phyloP scores from a whole-genome alignment of 768 basidiomycete genomes.

The Mycena maculata region DNA sequence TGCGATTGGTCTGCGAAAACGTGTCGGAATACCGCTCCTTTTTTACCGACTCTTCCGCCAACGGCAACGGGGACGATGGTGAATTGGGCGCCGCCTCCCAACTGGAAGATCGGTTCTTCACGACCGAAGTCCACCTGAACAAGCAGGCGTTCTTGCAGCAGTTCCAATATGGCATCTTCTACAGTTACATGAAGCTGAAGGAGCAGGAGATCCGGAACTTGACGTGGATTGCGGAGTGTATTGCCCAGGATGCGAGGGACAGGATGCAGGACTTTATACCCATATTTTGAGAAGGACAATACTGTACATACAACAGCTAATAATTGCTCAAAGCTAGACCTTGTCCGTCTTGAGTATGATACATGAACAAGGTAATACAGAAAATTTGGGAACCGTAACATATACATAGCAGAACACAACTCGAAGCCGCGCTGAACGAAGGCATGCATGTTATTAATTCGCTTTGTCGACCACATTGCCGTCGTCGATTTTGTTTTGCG shows the following conservation, averaged over 20 bases:
- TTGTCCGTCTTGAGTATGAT: not conserved
- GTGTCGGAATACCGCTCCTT: conserved; percentile 92
- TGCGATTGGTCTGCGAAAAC: conserved; percentile 86
- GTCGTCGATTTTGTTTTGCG: not conserved
- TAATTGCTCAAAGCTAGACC: not conserved
- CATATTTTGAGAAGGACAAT: conserved; percentile 68
- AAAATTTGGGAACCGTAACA: too few species aligned
- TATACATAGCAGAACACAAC: not conserved
- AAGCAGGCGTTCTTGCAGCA: conserved; percentile 95
- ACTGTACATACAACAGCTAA: conserved; percentile 27
- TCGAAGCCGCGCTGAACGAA: not conserved
- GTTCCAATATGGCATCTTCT: conserved; percentile 95
- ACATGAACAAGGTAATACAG: too few species aligned
- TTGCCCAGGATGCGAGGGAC: conserved; percentile 95
- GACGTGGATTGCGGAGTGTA: conserved; percentile 98
- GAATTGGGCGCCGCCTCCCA: conserved; percentile 66
- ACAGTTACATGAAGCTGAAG: conserved; percentile 91
- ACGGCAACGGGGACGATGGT: conserved; percentile 47
- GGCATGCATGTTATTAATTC: not conserved
- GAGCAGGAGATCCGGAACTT: conserved; percentile 91
- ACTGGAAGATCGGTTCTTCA: conserved; percentile 96
- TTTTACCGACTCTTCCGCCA: conserved; percentile 70
- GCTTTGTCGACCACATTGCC: conserved; percentile 8
- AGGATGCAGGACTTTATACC: conserved; percentile 96
- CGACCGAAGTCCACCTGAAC: conserved; percentile 92